Percentiles rank a stretch among this genome's conserved stretches.
These are phyloP conservation scores for Rhodosporidiobolus odoratus DNA, from an alignment of 768 basidiomycete genomes.

Conservation along the genomic window DNA sequence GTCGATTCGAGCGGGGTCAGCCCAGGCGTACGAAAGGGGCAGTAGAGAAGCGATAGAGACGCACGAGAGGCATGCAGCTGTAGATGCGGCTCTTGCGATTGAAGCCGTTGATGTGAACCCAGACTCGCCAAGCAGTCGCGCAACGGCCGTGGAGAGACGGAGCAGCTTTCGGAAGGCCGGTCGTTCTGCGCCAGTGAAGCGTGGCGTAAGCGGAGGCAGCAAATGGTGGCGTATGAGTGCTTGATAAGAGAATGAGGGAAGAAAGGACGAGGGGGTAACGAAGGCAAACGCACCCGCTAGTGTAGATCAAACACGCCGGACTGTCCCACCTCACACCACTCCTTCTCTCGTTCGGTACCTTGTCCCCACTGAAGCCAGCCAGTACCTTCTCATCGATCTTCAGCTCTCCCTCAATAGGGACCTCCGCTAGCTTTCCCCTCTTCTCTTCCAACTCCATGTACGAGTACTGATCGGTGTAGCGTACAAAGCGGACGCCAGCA, in stretches of 20 bases:
- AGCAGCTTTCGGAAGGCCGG: conserved; percentile 21
- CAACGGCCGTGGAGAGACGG: conserved; percentile 4
- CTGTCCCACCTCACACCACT: conserved; percentile 23
- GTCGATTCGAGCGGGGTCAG: background rate
- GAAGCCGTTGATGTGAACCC: conserved; percentile 23
- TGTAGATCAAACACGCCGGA: conserved; percentile 34
- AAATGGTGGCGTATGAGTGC: background rate
- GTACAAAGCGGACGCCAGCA: background rate
- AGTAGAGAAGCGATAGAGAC: background rate
- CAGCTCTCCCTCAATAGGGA: too few relatives aligned
- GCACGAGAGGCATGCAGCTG: conserved; percentile 36
- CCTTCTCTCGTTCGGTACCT: conserved; percentile 19
- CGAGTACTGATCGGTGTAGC: conserved; percentile 25
- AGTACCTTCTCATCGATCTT: background rate
- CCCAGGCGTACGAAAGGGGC: background rate
- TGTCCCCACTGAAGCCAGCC: background rate
- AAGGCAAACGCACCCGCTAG: background rate
- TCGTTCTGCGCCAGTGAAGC: background rate
- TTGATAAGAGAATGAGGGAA: background rate
- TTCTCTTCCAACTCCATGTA: too few relatives aligned
- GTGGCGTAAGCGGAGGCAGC: too few relatives aligned
- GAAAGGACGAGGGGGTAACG: too few relatives aligned
- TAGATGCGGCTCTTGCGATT: conserved; percentile 27
- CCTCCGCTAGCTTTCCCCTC: too few relatives aligned
- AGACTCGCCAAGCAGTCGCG: background rate